phyloP scores from a whole-genome alignment of 75 land plant genomes.

The Pinus tabuliformis region DNA sequence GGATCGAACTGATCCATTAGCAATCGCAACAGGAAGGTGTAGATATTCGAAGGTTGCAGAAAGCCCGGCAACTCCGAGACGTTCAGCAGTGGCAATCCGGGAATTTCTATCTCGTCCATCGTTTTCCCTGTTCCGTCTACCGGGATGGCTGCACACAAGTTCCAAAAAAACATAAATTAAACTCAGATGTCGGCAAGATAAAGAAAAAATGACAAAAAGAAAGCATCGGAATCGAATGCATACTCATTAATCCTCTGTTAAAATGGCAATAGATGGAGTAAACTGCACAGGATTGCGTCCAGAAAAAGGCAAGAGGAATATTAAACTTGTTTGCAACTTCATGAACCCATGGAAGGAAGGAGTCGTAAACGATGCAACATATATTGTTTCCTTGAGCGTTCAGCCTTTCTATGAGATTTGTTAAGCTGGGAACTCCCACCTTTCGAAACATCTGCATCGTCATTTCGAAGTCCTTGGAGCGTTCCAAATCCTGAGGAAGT shows the following conservation, averaged over 20 bases:
- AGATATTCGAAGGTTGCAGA: slow-evolving; percentile 34
- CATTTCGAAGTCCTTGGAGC: neutral
- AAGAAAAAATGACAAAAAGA: neutral
- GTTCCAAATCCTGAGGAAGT: neutral
- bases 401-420: slow-evolving; percentile 23
- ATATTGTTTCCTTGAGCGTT: slow-evolving; percentile 26
- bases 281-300: slow-evolving; percentile 58
- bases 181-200: too few relatives aligned
- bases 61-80: slow-evolving; percentile 54
- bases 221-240: neutral
- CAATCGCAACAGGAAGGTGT: slow-evolving; percentile 13
- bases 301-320: slow-evolving; percentile 49
- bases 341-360: slow-evolving; percentile 51
- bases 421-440: neutral
- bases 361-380: slow-evolving; percentile 43
- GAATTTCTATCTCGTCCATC: slow-evolving; percentile 15
- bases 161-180: too few relatives aligned
- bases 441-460: neutral
- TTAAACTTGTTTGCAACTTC: slow-evolving; percentile 38
- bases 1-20: slow-evolving; percentile 1
- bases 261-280: neutral
- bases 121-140: neutral
- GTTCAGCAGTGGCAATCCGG: slow-evolving; percentile 37
- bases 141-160: neutral
- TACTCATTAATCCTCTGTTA: neutral